Evolutionary conservation across 257 asterid species (phyloP), one percentile per base, ranked within the genome.

Genomic region (Scutellaria baicalensis): DNA sequence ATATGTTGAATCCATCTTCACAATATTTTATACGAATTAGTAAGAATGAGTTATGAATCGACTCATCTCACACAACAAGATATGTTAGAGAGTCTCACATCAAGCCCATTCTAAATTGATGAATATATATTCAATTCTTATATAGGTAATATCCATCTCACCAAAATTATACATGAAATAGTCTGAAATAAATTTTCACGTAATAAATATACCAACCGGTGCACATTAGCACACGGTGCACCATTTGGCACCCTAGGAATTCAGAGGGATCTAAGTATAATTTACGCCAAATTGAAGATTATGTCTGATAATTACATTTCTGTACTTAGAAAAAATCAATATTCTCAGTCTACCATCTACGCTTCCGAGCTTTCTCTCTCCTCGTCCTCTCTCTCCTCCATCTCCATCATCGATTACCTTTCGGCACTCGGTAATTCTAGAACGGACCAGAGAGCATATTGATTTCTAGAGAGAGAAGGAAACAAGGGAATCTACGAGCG

Each of bases 401-500:
- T 38, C 42, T n/a, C 13, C 65, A 62, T 71, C 40, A 39, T 64
- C 43, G 60, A 64, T 72, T 68, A 66, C 59, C 59, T 56, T 27
- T 6, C 10, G 5, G 63, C 10, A 6, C 67, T 20, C 51, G 27
- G 33, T 21, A 18, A 64, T n/a, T 60, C 35, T 36, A 10, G 1
- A 6, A 9, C 40, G 35, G 1, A 6, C 76, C 6, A 21, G 21
- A 18, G 49, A 61, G 21, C 17, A 10, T 8, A 51, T 35, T 35
- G 49, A 6, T 43, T 14, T 21, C 3, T 1, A 11, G 51, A 59
- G 6, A 44, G 58, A 65, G 63, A 38, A 5, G 57, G 39, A 21
- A 52, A 8, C 31, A 7, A 36, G 51, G 39, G 58, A 55, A 14
- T 17, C 17, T 2, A 14, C 21, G 6, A 6, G 68, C 14, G 52